phyloP scores from a whole-genome alignment of 2,329 filamentous ascomycete species.

The Daldinia sp. region DNA sequence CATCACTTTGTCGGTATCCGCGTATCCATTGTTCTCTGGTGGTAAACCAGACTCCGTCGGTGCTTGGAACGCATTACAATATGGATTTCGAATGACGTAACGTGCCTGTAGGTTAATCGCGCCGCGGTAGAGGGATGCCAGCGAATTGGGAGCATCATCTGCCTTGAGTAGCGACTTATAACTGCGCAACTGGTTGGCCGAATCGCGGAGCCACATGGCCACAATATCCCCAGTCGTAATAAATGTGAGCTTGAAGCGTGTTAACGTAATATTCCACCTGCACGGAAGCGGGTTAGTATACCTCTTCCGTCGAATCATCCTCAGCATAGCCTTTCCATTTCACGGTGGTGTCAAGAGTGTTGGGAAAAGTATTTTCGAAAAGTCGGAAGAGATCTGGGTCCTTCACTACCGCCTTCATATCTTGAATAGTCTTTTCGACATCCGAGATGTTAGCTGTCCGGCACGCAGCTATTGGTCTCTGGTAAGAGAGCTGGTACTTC shows the following conservation, averaged over 20 bases:
- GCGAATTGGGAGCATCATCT: constrained; percentile 59
- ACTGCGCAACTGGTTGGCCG: constrained; percentile 79
- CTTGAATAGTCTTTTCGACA: constrained; percentile 78
- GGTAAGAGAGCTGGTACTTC: constrained; percentile 77
- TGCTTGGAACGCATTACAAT: constrained; percentile 95
- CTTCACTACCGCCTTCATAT: constrained; percentile 72
- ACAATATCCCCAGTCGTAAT: constrained; percentile 89
- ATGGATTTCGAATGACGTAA: constrained; percentile 74
- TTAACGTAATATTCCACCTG: constrained; percentile 7
- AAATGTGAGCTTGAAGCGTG: constrained; percentile 67
- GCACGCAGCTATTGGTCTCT: constrained; percentile 78
- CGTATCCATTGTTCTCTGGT: constrained; percentile 64
- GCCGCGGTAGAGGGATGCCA: constrained; percentile 75
- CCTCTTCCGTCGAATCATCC: constrained; percentile 67
- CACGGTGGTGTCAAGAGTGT: constrained; percentile 77
- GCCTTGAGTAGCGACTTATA: constrained; percentile 71
- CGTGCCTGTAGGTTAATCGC: constrained; percentile 80
- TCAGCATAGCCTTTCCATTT: constrained; percentile 70
- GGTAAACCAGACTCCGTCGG: constrained; percentile 75
- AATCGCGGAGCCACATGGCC: constrained; percentile 93
- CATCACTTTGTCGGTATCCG: constrained; percentile 66
- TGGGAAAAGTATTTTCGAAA: constrained; percentile 77
- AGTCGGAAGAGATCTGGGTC: constrained; percentile 79
- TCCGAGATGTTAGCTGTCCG: constrained; percentile 81
- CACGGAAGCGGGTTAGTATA: constrained; percentile 64